Conservation (phyloP, 1,284 basidiomycete species). For the Trichosporon coremiiforme region DNA sequence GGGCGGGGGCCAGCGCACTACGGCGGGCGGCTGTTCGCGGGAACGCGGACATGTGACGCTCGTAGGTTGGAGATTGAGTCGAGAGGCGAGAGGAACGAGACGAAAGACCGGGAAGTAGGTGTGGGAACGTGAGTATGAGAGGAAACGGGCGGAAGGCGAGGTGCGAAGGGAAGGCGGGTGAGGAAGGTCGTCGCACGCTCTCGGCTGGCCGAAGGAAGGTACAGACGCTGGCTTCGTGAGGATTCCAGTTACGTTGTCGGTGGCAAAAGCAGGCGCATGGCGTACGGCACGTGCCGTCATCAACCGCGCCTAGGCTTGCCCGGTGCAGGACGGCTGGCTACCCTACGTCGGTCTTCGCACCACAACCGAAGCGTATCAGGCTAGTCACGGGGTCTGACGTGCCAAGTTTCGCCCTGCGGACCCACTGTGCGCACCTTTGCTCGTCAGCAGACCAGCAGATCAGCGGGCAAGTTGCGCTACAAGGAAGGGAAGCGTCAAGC, state of each 20-base stretch:
- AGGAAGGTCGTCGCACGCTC: slow-evolving; percentile 8
- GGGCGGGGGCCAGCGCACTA: slow-evolving; percentile 10
- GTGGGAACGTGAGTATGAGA: slow-evolving; percentile 12
- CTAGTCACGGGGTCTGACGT: background rate
- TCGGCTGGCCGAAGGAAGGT: background rate
- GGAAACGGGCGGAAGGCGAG: background rate
- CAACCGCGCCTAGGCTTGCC: background rate
- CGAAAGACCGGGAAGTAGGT: background rate
- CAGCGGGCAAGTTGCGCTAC: background rate
- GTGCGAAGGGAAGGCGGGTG: background rate
- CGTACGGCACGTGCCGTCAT: slow-evolving; percentile 4
- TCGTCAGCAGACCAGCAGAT: background rate
- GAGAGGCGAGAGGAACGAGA: background rate
- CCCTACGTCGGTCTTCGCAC: background rate
- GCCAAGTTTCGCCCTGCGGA: background rate
- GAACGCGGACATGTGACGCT: slow-evolving; percentile 29
- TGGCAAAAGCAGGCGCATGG: slow-evolving; percentile 6
- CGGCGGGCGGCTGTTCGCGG: slow-evolving; percentile 22
- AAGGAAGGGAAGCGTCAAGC: background rate
- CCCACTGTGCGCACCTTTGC: background rate
- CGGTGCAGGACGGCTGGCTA: background rate
- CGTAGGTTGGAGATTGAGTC: background rate
- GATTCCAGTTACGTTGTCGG: slow-evolving; percentile 2
- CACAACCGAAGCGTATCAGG: background rate
- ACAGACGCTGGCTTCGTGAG: background rate